phyloP scores from a whole-genome alignment of 1,139 yeast species.

The Torulaspora pretoriensis region DNA sequence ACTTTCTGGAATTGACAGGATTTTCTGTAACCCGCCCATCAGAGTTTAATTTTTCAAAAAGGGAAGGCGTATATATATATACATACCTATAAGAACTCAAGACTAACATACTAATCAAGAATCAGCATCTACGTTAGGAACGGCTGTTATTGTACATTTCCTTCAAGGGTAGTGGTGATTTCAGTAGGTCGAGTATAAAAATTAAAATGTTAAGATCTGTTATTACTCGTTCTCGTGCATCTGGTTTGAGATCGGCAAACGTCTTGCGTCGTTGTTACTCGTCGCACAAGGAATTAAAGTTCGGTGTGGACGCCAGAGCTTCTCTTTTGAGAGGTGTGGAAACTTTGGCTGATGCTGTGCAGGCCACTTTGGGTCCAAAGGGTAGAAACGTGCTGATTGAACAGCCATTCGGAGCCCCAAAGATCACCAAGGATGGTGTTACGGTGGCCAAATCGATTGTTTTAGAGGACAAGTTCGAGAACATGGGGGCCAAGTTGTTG shows the following conservation, averaged over 20 bases:
- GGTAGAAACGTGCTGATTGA: slow-evolving; percentile 97
- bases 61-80: neutral
- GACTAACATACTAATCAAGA: neutral
- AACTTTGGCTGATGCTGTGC: slow-evolving; percentile 93
- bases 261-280: slow-evolving; percentile 38
- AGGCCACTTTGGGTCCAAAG: slow-evolving; percentile 96
- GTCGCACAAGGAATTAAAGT: slow-evolving; percentile 92
- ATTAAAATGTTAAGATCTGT: slow-evolving; percentile 28
- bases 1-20: neutral
- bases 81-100: neutral
- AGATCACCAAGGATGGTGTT: slow-evolving; percentile 99
- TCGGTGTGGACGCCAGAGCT: slow-evolving; percentile 98
- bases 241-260: slow-evolving; percentile 15
- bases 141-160: neutral
- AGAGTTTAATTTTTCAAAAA: neutral
- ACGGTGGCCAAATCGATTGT: slow-evolving; percentile 91
- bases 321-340: slow-evolving; percentile 94
- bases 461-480: slow-evolving; percentile 89
- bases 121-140: neutral
- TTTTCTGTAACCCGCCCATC: neutral
- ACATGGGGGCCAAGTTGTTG: slow-evolving; percentile 85
- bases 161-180: neutral
- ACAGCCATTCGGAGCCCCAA: slow-evolving; percentile 95
- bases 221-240: slow-evolving; percentile 25
- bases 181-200: slow-evolving; percentile 1